Percentiles rank a stretch among this genome's conserved stretches.
Evolutionary conservation across 805 yeast genomes (phyloP).

Genomic region (Tetrapisispora phaffii): DNA sequence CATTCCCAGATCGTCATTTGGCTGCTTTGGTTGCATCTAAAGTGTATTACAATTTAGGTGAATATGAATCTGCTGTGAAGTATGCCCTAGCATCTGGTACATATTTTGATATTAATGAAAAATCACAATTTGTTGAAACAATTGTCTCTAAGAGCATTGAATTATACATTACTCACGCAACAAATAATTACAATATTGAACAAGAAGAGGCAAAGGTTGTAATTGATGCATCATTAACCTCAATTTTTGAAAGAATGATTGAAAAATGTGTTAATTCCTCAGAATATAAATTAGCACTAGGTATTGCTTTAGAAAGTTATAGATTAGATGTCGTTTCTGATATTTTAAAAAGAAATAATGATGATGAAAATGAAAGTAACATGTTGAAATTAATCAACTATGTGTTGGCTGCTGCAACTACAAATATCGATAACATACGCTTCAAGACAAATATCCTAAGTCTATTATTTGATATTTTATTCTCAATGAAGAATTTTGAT

Average conservation of each 20-base stretch:
- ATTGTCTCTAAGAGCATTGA: conserved; percentile 89
- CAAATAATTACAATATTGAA: conserved; percentile 28
- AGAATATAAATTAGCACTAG: conserved; percentile 75
- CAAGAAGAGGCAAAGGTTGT: conserved; percentile 18
- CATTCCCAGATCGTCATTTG: conserved; percentile 63
- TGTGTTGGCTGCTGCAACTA: conserved; percentile 61
- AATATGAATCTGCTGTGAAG: conserved; percentile 80
- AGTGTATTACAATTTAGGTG: conserved; percentile 85
- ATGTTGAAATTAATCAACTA: conserved; percentile 55
- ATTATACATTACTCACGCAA: conserved; percentile 61
- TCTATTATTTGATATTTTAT: conserved; percentile 50
- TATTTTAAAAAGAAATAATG: conserved; percentile 38
- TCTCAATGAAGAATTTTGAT: conserved; percentile 56
- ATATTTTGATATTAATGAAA: conserved; percentile 59
- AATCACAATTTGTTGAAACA: conserved; percentile 84
- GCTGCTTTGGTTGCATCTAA: conserved; percentile 92
- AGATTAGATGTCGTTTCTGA: conserved; percentile 69
- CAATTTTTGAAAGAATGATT: conserved; percentile 80
- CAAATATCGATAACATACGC: conserved; percentile 51
- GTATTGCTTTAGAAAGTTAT: conserved; percentile 81
- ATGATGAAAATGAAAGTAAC: conserved; percentile 39
- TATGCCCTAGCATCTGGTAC: conserved; percentile 80
- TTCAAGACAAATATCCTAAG: conserved; percentile 61
- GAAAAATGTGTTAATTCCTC: conserved; percentile 60
- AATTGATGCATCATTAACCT: conserved; percentile 53